These are phyloP conservation scores for Debaryomyces psychrophilus DNA, from an alignment of 1,139 yeast species.

Conservation along the genomic window DNA sequence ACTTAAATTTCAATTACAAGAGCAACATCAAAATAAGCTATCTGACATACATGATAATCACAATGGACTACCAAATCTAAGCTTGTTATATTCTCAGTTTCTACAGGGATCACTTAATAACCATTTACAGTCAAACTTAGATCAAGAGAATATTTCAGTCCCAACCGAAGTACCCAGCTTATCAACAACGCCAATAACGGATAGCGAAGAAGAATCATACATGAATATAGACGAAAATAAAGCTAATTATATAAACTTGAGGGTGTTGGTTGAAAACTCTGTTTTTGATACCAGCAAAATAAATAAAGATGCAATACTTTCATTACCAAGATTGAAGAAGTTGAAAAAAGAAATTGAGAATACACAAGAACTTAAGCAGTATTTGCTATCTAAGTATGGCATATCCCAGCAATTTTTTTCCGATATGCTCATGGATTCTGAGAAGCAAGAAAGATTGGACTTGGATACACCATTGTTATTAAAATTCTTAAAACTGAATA, in stretches of 20 bases:
- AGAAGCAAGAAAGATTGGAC: slow-evolving; percentile 20
- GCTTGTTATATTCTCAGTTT: slow-evolving; percentile 26
- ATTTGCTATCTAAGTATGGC: slow-evolving; percentile 35
- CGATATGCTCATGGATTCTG: slow-evolving; percentile 26
- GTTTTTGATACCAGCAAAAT: slow-evolving; percentile 46
- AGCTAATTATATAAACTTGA: slow-evolving; percentile 43
- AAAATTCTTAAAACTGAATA: slow-evolving; percentile 40
- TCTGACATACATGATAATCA: slow-evolving; percentile 26
- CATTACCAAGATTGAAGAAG: slow-evolving; percentile 32
- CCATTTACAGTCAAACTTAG: slow-evolving; percentile 40
- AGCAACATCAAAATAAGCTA: slow-evolving; percentile 38
- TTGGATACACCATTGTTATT: slow-evolving; percentile 33
- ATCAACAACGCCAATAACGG: slow-evolving; percentile 5
- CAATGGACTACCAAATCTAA: slow-evolving; percentile 20
- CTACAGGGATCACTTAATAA: slow-evolving; percentile 40
- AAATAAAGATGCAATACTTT: slow-evolving; percentile 38
- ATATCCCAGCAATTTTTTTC: slow-evolving; percentile 42
- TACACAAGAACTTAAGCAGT: slow-evolving; percentile 35
- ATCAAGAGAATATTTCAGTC: slow-evolving; percentile 32
- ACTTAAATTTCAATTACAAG: slow-evolving; percentile 49
- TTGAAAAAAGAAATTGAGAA: slow-evolving; percentile 36
- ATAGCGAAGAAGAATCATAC: slow-evolving; percentile 3
- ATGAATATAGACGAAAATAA: slow-evolving; percentile 17
- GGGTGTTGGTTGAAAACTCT: slow-evolving; percentile 48
- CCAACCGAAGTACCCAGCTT: slow-evolving; percentile 24